Evolutionary conservation across 805 yeast species (phyloP).

Genomic region (Starmerella stellata): DNA sequence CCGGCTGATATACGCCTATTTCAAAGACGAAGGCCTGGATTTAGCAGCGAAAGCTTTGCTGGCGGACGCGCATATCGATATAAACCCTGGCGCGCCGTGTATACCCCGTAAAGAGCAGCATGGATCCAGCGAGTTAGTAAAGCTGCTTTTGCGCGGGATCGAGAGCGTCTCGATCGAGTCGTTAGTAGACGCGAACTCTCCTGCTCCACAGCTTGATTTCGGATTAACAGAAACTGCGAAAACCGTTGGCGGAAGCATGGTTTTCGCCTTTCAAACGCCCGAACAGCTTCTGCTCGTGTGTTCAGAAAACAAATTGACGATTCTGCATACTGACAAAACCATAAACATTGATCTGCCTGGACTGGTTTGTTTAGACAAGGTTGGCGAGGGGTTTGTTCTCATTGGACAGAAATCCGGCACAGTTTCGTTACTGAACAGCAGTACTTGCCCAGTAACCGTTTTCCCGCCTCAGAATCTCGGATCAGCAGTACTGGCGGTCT

Average conservation of each 20-base stretch:
- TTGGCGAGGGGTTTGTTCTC: too few relatives aligned
- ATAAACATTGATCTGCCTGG: too few relatives aligned
- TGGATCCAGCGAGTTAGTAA: conserved; percentile 67
- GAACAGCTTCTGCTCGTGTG: too few relatives aligned
- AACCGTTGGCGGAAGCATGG: not conserved
- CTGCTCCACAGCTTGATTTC: not conserved
- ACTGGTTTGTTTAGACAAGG: too few relatives aligned
- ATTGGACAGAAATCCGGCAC: not conserved
- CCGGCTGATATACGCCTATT: conserved; percentile 80
- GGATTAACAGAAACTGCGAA: not conserved
- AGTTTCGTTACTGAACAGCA: not conserved
- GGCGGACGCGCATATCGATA: conserved; percentile 51
- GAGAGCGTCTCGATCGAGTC: conserved; percentile 54
- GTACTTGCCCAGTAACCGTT: not conserved
- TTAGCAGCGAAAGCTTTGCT: conserved; percentile 65
- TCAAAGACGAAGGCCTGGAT: conserved; percentile 55
- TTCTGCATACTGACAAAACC: too few relatives aligned
- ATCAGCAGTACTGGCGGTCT: not conserved
- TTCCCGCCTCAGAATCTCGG: not conserved
- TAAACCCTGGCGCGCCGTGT: not conserved
- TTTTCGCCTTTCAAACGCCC: not conserved
- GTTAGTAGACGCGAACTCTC: not conserved
- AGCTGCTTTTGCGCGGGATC: conserved; percentile 70
- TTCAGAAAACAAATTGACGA: too few relatives aligned
- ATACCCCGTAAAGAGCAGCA: conserved; percentile 32